phyloP scores from a whole-genome alignment of 306 rosid genomes.

The Trifolium dubium region DNA sequence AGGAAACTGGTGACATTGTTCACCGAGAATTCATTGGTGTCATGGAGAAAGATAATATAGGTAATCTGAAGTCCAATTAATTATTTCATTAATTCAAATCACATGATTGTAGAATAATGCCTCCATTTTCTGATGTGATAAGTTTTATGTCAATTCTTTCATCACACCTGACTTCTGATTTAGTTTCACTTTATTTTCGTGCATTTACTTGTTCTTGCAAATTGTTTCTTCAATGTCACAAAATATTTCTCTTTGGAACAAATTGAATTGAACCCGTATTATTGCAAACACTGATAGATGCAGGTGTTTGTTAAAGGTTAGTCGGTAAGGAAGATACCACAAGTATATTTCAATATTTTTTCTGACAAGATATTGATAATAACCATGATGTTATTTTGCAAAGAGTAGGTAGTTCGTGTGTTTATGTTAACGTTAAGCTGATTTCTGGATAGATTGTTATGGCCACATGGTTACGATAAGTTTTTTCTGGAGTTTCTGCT shows the following conservation, averaged over 20 bases:
- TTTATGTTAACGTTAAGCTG: not conserved
- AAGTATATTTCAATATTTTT: not conserved
- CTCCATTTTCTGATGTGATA: slow-evolving; percentile 21
- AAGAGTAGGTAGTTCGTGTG: not conserved
- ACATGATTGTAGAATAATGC: slow-evolving; percentile 24
- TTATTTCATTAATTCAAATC: not conserved
- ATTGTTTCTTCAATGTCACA: not conserved
- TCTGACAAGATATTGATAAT: not conserved
- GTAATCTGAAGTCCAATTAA: slow-evolving; percentile 46
- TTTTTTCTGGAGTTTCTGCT: not conserved
- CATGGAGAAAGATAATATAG: slow-evolving; percentile 57
- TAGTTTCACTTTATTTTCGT: not conserved
- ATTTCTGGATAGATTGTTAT: not conserved
- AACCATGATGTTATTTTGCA: not conserved
- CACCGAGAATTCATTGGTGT: slow-evolving; percentile 68
- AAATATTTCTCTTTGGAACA: slow-evolving; percentile 25
- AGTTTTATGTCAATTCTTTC: slow-evolving; percentile 17
- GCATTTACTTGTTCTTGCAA: slow-evolving; percentile 6
- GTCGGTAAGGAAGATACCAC: not conserved
- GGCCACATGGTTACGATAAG: not conserved
- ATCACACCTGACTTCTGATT: not conserved
- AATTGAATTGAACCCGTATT: slow-evolving; percentile 9
- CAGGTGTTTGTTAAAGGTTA: not conserved
- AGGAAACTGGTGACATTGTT: slow-evolving; percentile 81
- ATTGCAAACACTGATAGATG: slow-evolving; percentile 8